Evolutionary conservation across 208 protist genomes (phyloP), one percentile per base, ranked within the genome.

Genomic region (Crithidia bombi): DNA sequence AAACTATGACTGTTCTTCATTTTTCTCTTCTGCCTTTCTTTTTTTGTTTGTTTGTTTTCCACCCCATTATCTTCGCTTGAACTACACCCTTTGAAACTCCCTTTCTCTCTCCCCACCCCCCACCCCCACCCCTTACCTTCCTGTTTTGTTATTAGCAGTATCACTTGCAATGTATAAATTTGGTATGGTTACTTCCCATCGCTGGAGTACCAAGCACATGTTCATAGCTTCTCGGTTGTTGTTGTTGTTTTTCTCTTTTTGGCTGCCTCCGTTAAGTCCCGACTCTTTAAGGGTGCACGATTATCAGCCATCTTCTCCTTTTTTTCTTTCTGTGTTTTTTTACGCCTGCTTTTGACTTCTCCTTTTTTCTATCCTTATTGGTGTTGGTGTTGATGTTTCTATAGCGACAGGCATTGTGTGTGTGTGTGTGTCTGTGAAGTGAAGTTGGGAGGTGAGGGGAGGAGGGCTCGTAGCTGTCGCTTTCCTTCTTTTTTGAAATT

Each of bases 311-410:
- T n/a, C 3, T 55, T 30, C 61, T 44, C 28, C 21, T 23, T 21
- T 52, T 7, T 23, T 21, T 52, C 38, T 46, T 23, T n/a, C 28
- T 10, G 28, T 75, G 54, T 28, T 55, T 79, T 69, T 54, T 25
- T 52, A 30, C 52, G 43, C 15, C 15, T 71, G 2, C 58, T 58
- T 52, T 66, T n/a, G n/a, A n/a, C n/a, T n/a, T 52, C 47, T 63
- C 39, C 30, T 62, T 65, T 63, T 39, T 44, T 64, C 12, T 25
- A 38, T 5, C 0, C 59, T 5, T 47, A 23, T 38, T 15, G 36
- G 3, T 43, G 3, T 30, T 26, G n/a, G n/a, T n/a, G n/a, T n/a
- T n/a, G n/a, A n/a, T n/a, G n/a, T n/a, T n/a, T n/a, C n/a, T n/a
- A n/a, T n/a, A n/a, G n/a, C n/a, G n/a, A n/a, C n/a, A n/a, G n/a